Evolutionary conservation across 345 rosid species (phyloP).

Genomic region (Noccaea caerulescens): DNA sequence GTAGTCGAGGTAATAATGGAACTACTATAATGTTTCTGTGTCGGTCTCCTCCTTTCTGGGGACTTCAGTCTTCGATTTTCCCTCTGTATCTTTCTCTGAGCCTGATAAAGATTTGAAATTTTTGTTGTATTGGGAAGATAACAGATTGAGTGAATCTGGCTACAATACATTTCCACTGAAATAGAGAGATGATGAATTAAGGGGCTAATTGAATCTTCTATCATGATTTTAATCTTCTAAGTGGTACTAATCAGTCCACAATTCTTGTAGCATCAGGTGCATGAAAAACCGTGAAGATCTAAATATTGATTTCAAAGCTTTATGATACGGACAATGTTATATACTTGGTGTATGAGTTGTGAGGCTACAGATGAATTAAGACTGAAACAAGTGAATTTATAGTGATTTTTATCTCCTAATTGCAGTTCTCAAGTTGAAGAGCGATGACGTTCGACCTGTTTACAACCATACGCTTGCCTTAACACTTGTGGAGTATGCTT

Average conservation of each 20-base stretch:
- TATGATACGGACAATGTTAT: background rate
- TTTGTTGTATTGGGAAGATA: background rate
- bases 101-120: background rate
- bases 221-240: background rate
- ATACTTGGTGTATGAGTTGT: background rate
- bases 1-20: constrained; percentile 53
- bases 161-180: background rate
- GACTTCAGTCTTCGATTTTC: constrained; percentile 1
- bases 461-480: constrained; percentile 87
- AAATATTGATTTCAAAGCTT: background rate
- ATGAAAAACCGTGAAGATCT: constrained; percentile 11
- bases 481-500: constrained; percentile 87
- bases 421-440: constrained; percentile 61
- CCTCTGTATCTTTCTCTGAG: background rate
- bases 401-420: constrained; percentile 12
- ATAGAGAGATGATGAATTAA: constrained; percentile 1
- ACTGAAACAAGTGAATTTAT: background rate
- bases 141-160: background rate
- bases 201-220: constrained; percentile 8
- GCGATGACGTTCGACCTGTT: constrained; percentile 41
- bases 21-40: constrained; percentile 3
- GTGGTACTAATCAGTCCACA: background rate
- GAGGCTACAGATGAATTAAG: background rate
- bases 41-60: constrained; percentile 8
- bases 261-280: constrained; percentile 4